phyloP scores from a whole-genome alignment of 805 yeast genomes.

The Sugiyamaella boreocaroliniensis region DNA sequence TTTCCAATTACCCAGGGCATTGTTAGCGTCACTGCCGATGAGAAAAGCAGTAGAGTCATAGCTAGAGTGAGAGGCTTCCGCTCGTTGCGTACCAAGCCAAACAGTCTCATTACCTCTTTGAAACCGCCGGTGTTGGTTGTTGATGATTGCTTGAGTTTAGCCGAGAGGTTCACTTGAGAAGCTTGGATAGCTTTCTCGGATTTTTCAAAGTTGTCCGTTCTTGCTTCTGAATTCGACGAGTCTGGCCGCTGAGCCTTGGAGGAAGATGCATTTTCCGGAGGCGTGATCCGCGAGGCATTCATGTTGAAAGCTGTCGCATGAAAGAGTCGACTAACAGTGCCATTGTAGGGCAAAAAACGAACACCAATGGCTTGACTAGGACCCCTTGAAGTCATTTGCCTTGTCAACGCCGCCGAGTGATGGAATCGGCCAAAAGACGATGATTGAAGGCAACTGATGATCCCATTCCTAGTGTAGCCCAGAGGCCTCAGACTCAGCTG shows the following conservation, averaged over 20 bases:
- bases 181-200: constrained; percentile 27
- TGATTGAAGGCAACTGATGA: no score
- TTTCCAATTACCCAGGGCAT: constrained; percentile 82
- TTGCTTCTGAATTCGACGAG: not conserved
- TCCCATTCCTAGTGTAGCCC: not conserved
- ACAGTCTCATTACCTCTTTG: constrained; percentile 42
- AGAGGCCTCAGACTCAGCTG: not conserved
- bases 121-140: constrained; percentile 16
- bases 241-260: not conserved
- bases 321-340: no score
- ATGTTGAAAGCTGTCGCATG: no score
- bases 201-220: constrained; percentile 14
- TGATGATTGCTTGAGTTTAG: constrained; percentile 24
- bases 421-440: no score
- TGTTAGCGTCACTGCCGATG: constrained; percentile 75
- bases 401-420: no score
- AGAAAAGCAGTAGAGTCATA: constrained; percentile 51
- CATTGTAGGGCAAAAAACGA: no score
- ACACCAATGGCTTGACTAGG: no score
- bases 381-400: no score
- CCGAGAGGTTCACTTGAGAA: constrained; percentile 29
- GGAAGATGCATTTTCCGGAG: no score
- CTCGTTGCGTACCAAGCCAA: constrained; percentile 54
- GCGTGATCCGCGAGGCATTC: no score
- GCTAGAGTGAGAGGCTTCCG: constrained; percentile 52